Conservation (phyloP, 2,329 filamentous ascomycete species). For the Colletotrichum chlorophyti region DNA sequence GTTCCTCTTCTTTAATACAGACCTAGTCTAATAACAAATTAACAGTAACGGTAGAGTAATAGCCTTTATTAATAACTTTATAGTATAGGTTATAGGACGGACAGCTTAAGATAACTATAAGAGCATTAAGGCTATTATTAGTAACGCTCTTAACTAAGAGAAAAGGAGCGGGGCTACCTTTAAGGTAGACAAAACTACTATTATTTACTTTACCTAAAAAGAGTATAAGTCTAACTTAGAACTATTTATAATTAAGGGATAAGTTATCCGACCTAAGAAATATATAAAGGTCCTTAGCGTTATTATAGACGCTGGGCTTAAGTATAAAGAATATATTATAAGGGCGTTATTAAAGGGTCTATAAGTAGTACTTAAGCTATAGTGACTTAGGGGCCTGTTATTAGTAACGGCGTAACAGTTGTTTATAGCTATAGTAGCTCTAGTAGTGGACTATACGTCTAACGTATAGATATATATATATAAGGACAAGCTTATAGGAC, state of each 20-base stretch:
- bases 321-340: not conserved
- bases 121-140: slow-evolving; percentile 35
- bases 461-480: too few relatives aligned
- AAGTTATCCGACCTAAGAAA: not conserved
- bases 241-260: not conserved
- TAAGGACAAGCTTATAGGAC: too few relatives aligned
- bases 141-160: slow-evolving; percentile 32
- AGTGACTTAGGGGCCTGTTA: too few relatives aligned
- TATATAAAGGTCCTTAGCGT: not conserved
- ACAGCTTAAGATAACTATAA: slow-evolving; percentile 31
- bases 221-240: slow-evolving; percentile 41
- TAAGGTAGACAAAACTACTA: slow-evolving; percentile 52
- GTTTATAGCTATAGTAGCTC: too few relatives aligned
- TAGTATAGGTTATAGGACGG: slow-evolving; percentile 32
- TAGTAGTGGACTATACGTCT: too few relatives aligned
- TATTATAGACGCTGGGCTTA: not conserved
- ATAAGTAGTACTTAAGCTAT: not conserved
- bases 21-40: slow-evolving; percentile 41
- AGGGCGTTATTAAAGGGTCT: not conserved
- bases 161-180: slow-evolving; percentile 33
- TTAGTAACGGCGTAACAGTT: too few relatives aligned
- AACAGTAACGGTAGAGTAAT: slow-evolving; percentile 33
- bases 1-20: slow-evolving; percentile 43
- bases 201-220: slow-evolving; percentile 68
- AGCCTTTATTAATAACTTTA: slow-evolving; percentile 38